Evolutionary conservation across 2,329 filamentous ascomycete genomes (phyloP), one percentile per base, ranked within the genome.

Genomic region (Neonectria neomacrospora): DNA sequence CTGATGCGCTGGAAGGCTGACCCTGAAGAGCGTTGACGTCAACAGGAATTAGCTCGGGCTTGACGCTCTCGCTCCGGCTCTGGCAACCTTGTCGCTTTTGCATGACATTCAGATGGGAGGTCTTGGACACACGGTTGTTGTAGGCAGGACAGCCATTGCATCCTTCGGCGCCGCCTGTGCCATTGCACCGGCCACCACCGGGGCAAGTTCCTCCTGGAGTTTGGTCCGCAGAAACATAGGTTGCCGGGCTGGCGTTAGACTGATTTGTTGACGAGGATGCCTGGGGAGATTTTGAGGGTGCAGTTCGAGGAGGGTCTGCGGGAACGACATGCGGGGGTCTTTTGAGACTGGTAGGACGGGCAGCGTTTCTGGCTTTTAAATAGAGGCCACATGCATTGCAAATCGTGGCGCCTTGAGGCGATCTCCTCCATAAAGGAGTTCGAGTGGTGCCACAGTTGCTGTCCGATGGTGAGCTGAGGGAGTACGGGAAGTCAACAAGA

Each of bases 361-460:
- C 89, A 66, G 95, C 91, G 76, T 98, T 98, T 69, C 96, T 89
- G 10, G 95, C 94, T 78, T 98, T 98, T 66, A 93, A 84, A 78
- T 99, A 99, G 16, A 99, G 85, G 44, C 96, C 96, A 75, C 96
- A 99, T 6, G 96, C 96, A 80, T 99, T 99, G 81, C 96, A 99
- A 64, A 99, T 98, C 28, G 94, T 97, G 58, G 93, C 91, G 30
- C 96, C 96, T 73, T 94, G 90, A 0, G 95, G 95, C 16, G 95
- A 97, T 74, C 96, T 88, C 76, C 96, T 89, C 96, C 96, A 99
- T 39, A 99, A 81, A 23, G 96, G 96, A 50, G 96, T 99, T 77
- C 91, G 90, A 55, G 94, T 97, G 16, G 96, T 98, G 61, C 91
- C 91, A 77, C 96, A 99, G 79, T 99, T 99, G 77, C 96, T 99